These are phyloP conservation scores for Yamadazyma sp. DNA, from an alignment of 805 yeast genomes.

Conservation along the genomic window DNA sequence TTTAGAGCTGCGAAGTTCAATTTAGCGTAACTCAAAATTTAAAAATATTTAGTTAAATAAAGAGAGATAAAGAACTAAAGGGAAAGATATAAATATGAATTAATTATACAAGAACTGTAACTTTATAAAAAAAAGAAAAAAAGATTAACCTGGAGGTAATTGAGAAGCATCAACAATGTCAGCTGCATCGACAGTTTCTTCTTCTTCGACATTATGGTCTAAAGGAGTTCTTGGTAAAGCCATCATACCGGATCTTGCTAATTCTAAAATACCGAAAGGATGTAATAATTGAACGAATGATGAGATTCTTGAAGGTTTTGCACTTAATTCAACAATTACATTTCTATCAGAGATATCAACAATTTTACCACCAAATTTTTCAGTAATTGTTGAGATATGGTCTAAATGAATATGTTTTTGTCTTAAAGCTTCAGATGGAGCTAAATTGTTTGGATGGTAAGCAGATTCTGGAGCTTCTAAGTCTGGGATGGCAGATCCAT, in stretches of 20 bases:
- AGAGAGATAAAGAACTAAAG: no score
- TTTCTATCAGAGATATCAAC: conserved; percentile 91
- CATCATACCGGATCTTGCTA: conserved; percentile 98
- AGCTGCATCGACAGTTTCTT: conserved; percentile 51
- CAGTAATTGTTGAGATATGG: conserved; percentile 75
- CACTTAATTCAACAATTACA: conserved; percentile 90
- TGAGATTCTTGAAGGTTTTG: conserved; percentile 87
- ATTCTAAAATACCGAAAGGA: conserved; percentile 95
- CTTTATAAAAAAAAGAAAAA: no score
- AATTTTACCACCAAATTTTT: conserved; percentile 88
- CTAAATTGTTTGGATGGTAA: conserved; percentile 86
- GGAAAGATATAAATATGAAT: no score
- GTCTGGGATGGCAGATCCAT: conserved; percentile 40
- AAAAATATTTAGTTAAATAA: no score
- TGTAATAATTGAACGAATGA: conserved; percentile 84
- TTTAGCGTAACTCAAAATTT: no score
- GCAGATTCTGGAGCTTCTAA: conserved; percentile 43
- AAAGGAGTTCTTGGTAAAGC: conserved; percentile 95
- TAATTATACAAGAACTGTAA: no score
- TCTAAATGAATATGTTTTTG: conserved; percentile 88
- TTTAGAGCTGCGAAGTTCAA: no score
- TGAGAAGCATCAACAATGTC: conserved; percentile 83
- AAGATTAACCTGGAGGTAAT: conserved; percentile 96
- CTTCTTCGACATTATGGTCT: conserved; percentile 45
- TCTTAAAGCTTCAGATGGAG: conserved; percentile 89